Evolutionary conservation across 2,329 filamentous ascomycete species (phyloP), one percentile per base, ranked within the genome.

Genomic region (Hymenoscyphus infarciens): DNA sequence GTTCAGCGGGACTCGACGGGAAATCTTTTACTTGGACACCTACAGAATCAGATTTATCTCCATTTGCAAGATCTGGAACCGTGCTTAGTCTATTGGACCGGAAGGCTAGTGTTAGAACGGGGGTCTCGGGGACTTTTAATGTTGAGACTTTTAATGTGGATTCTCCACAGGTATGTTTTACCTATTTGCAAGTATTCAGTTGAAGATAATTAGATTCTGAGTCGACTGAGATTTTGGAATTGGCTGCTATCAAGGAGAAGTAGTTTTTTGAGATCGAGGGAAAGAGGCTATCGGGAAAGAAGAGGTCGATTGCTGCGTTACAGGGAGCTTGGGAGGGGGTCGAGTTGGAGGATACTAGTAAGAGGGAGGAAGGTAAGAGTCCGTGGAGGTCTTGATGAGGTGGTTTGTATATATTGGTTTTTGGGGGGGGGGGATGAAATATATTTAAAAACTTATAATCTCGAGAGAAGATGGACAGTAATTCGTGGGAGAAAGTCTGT

Each of bases 21-120:
- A 35, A 56, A 31, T 56, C 54, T 16, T 56, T 56, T 35, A 56
- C 54, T 2, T 56, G 54, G 54, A 56, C 29, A n/a, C 54, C 54
- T 35, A 33, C 54, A 10, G 54, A 56, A 19, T n/a, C 54, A 4
- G 54, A 56, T 19, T 33, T 19, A 10, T 19, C 25, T 33, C 11
- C 22, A 33, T 56, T 33, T 19, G 27, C 8, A 16, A n/a, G 27
- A 13, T n/a, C 54, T 2, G 54, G 13, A n/a, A 22, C n/a, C 16
- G 10, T 49, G 2, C 10, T 49, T 19, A 10, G n/a, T 11, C 42
- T 49, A 3, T 22, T 49, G 3, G 42, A 49, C 10, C n/a, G n/a
- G 8, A 49, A 49, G 42, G 42, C 25, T 22, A 22, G n/a, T 49
- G n/a, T 11, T 1, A 22, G 42, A 11, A 11, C 2, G n/a, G 42